Evolutionary conservation across 768 basidiomycete genomes (phyloP).

Genomic region (Gloeostereum incarnatum): DNA sequence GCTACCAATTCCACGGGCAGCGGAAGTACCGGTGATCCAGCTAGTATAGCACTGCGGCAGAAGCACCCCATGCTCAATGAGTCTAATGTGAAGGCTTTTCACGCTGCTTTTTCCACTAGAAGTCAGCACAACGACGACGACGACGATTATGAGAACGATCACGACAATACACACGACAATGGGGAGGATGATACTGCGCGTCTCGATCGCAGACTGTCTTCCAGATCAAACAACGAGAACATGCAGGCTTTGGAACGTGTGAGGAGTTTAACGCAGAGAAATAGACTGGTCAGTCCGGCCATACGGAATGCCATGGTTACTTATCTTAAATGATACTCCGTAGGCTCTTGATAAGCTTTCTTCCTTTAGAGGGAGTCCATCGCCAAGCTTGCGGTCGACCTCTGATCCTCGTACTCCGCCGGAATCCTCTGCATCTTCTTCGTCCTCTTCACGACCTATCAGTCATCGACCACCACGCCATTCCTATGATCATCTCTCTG

Average conservation of each 20-base stretch:
- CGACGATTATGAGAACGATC: constrained; percentile 34
- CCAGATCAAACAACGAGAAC: constrained; percentile 34
- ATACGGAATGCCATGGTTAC: constrained; percentile 12
- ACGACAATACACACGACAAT: constrained; percentile 47
- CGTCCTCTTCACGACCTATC: constrained; percentile 22
- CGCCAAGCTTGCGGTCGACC: too few species aligned
- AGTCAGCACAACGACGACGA: constrained; percentile 34
- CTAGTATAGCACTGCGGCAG: constrained; percentile 25
- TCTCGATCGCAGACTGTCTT: constrained; percentile 20
- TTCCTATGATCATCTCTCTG: constrained; percentile 40
- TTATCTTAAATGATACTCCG: constrained; percentile 2
- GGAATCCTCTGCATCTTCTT: constrained; percentile 23
- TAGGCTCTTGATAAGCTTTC: constrained; percentile 67
- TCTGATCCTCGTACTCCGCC: constrained; percentile 23
- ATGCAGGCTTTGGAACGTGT: constrained; percentile 55
- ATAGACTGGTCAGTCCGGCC: constrained; percentile 50
- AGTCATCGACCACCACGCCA: constrained; percentile 19
- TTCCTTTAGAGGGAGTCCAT: constrained; percentile 44
- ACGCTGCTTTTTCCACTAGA: constrained; percentile 13
- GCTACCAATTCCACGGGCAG: constrained; percentile 82
- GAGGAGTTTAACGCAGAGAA: constrained; percentile 61
- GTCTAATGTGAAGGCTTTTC: constrained; percentile 23
- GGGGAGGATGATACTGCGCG: constrained; percentile 46
- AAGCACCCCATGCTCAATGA: constrained; percentile 30
- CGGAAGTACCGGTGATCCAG: constrained; percentile 61